Percentiles rank a stretch among this genome's conserved stretches.
Conservation (phyloP, 768 basidiomycete species). For the Tulasnella sp. region DNA sequence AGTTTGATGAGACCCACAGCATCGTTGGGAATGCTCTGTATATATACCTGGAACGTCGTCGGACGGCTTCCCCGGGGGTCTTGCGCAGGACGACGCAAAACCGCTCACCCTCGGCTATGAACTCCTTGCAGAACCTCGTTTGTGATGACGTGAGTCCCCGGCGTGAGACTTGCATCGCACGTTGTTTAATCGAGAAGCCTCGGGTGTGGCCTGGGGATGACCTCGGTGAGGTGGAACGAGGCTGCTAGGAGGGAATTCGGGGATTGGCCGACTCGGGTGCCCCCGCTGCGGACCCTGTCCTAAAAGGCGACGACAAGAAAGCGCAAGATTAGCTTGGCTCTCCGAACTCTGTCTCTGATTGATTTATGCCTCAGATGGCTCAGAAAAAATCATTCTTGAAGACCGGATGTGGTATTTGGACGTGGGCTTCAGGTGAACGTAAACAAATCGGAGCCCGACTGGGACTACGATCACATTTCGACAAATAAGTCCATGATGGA, state of each 20-base stretch:
- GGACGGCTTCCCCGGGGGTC: not conserved
- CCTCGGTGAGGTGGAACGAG: not conserved
- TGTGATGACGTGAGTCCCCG: not conserved
- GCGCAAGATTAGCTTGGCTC: not conserved
- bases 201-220: not conserved
- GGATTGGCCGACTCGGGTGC: not conserved
- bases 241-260: not conserved
- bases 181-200: not conserved
- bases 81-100: not conserved
- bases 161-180: not conserved
- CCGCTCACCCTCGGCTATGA: not conserved
- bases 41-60: not conserved
- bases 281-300: not conserved
- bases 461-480: too few relatives aligned
- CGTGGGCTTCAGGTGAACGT: not conserved
- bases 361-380: too few relatives aligned
- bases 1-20: not conserved
- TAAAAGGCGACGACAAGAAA: not conserved
- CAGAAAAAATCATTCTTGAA: too few relatives aligned
- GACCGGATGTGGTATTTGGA: too few relatives aligned
- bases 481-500: too few relatives aligned
- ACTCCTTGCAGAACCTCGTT: not conserved
- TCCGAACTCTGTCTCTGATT: too few relatives aligned
- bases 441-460: too few relatives aligned
- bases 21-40: not conserved